phyloP scores from a whole-genome alignment of 2,329 filamentous ascomycete species.

The Cladosporium colombiae region DNA sequence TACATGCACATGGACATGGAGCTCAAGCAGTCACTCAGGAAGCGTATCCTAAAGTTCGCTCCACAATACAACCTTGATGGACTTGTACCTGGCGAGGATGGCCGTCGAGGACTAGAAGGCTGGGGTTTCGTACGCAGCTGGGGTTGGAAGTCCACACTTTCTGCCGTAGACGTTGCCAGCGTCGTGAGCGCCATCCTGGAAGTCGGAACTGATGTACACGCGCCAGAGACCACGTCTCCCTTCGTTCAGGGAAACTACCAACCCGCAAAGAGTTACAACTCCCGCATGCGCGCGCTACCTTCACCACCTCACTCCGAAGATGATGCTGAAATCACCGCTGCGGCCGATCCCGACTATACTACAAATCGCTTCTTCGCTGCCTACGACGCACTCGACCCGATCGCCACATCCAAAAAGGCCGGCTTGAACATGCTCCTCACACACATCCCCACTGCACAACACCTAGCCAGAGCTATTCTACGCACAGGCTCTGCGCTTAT shows the following conservation, averaged over 20 bases:
- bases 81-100: slow-evolving; percentile 76
- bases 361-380: slow-evolving; percentile 59
- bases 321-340: slow-evolving; percentile 28
- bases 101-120: slow-evolving; percentile 72
- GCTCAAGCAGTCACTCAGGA: slow-evolving; percentile 81
- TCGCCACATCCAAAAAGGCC: slow-evolving; percentile 45
- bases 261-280: slow-evolving; percentile 30
- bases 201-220: slow-evolving; percentile 59
- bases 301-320: slow-evolving; percentile 38
- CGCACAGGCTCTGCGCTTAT: slow-evolving; percentile 88
- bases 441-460: slow-evolving; percentile 79
- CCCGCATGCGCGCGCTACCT: slow-evolving; percentile 33
- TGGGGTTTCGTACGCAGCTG: slow-evolving; percentile 98
- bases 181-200: slow-evolving; percentile 90
- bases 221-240: slow-evolving; percentile 21
- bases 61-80: slow-evolving; percentile 92
- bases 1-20: slow-evolving; percentile 99
- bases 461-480: slow-evolving; percentile 88
- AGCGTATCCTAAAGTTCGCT: slow-evolving; percentile 86
- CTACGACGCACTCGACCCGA: slow-evolving; percentile 57
- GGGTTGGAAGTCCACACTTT: slow-evolving; percentile 95
- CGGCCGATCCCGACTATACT: slow-evolving; percentile 46
- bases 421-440: slow-evolving; percentile 73
- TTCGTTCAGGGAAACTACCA: slow-evolving; percentile 17
- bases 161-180: slow-evolving; percentile 90